Evolutionary conservation across 495 filamentous ascomycete species (phyloP), one percentile per base, ranked within the genome.

Genomic region (Penicillium roqueforti): DNA sequence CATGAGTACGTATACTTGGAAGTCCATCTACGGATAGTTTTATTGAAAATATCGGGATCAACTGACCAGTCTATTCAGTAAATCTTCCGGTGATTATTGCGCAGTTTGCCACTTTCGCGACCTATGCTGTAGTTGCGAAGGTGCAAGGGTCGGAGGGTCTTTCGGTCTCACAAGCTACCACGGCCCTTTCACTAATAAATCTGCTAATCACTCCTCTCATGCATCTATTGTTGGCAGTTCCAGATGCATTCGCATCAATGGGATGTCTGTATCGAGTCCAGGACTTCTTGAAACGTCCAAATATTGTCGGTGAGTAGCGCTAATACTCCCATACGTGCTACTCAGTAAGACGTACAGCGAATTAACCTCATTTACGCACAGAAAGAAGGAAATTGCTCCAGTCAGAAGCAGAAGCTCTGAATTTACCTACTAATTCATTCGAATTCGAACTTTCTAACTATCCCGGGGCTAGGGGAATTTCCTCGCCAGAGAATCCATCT

Each of bases 221-320:
- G 4, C 26, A 51, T 5, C 51, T 61, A 0, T 39, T 61, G 40
- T 5, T 52, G 8, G 58, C 61, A 1, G 56, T 64, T 51, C 58
- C 61, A 4, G 58, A 58, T 26, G 57, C 61, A 34, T 64, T 51
- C 40, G 52, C 55, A 3, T 64, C 61, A 16, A 57, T 64, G 20
- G 58, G 61, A 16, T 61, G 61, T 34, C 28, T 64, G 6, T 3
- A 59, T 47, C 43, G 61, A 31, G 44, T 64, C 45, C 58, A 64
- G 22, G 53, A 55, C 5, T 64, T 64, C 25, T 53, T 63, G 9
- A 57, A 20, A n/a, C 36, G 49, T 11, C 45, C 40, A 0, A 53
- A 34, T 37, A 50, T 54, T 10, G 34, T 50, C 45, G 57, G 60
- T 60, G 28, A 42, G 53, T 38, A n/a, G n/a, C n/a, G n/a, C n/a